Base-by-base conservation (phyloP, 2,329 filamentous ascomycete genomes). In the Scedosporium aurantiacum region DNA sequence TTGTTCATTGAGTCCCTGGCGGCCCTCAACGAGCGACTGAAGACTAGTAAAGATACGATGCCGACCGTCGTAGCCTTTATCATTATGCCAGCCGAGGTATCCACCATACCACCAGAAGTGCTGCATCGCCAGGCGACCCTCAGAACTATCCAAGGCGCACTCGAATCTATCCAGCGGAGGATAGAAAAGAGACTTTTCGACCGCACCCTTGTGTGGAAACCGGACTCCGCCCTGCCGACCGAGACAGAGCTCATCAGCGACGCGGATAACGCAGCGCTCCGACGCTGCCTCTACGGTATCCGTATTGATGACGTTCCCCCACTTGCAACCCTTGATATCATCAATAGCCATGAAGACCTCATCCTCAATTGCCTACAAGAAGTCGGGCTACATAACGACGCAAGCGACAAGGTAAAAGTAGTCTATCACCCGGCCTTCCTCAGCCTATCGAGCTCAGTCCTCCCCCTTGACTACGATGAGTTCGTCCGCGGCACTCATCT, bases 1-100 rank as follows among this genome's bases (percentile, higher is more conserved):
- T 97, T 99, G 94, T 99, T 97, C 75, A 96, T 99, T 67, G 94
- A 99, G 76, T 94, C 92, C 3, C 79, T 99, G 65, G 94, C 94
- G 28, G 89, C 94, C 52, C 78, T 99, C 69, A 99, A 99, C 76
- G 92, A 97, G 78, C 85, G 89, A 45, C 84, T 99, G 70, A 97
- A 97, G 82, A 76, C 76, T 59, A 76, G 86, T 6, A 90, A 90
- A 57, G 96, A 91, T 67, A 95, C 94, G 76, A 92, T 87, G 72
- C n/a, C 47, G 6, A 97, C 94, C 0, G 88, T 99, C 6, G 93
- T 99, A 18, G 93, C 94, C 21, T 99, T 99, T 72, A 89, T 99
- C 74, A 97, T 99, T 73, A 96, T 99, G 91, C 94, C 94, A 2
- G 94, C 94, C 1, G 91, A 97, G 75, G 97, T 93, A 1, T 90